Evolutionary conservation across 805 yeast genomes (phyloP).

Genomic region (Jamesozyma jinghongensis): DNA sequence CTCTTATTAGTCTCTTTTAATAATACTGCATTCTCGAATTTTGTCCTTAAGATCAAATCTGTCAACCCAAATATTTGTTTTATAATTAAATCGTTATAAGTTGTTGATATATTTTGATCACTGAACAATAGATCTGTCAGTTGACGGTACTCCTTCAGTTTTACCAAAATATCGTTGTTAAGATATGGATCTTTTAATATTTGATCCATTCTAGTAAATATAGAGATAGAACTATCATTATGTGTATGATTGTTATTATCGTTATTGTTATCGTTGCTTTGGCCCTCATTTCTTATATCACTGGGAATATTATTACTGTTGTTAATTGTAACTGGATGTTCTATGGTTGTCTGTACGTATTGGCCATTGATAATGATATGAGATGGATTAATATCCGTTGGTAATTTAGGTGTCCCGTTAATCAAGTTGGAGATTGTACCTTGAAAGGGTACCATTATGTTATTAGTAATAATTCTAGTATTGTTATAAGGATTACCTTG

Average conservation of each 20-base stretch:
- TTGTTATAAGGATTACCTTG: background rate
- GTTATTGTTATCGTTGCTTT: background rate
- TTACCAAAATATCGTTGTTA: background rate
- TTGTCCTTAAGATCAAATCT: background rate
- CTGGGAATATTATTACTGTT: background rate
- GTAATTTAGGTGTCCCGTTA: background rate
- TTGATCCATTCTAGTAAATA: background rate
- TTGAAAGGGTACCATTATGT: too few species aligned
- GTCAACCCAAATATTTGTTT: background rate
- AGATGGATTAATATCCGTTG: too few species aligned
- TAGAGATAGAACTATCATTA: background rate
- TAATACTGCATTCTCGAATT: background rate
- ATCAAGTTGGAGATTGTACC: background rate
- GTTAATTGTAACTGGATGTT: background rate
- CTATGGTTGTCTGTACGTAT: too few species aligned
- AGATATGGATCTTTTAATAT: background rate
- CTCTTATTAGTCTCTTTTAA: background rate
- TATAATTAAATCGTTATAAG: background rate
- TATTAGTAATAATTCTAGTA: background rate
- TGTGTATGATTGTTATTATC: background rate
- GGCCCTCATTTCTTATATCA: background rate
- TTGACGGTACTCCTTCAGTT: conserved; percentile 1
- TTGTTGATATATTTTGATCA: background rate
- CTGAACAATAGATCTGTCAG: background rate
- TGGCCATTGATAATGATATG: too few species aligned